These are phyloP conservation scores for Mortierella sp. DNA, from an alignment of 371 early-diverging fungal species.

Conservation along the genomic window DNA sequence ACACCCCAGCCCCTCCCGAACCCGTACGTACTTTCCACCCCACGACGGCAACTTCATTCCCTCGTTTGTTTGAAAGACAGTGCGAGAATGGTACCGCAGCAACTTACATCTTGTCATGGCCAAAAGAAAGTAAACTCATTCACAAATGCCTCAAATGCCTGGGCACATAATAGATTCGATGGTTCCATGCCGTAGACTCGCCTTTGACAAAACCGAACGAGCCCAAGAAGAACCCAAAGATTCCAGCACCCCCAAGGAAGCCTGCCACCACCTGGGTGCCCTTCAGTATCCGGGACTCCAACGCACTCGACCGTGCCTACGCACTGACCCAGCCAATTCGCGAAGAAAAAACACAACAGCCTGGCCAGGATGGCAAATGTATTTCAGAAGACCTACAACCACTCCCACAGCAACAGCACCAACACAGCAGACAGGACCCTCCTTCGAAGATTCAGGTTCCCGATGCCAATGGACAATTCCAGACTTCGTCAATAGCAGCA, in stretches of 20 bases:
- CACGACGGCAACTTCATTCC: neutral
- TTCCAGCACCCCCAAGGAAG: slow-evolving; percentile 30
- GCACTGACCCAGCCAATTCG: slow-evolving; percentile 31
- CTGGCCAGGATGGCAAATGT: neutral
- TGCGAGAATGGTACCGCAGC: neutral
- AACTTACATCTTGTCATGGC: neutral
- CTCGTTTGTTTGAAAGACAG: neutral
- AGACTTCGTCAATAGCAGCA: neutral
- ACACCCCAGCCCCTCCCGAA: slow-evolving; percentile 31
- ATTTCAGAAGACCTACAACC: neutral
- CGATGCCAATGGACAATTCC: neutral
- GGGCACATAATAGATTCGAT: slow-evolving; percentile 35
- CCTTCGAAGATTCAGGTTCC: slow-evolving; percentile 22
- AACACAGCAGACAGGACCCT: slow-evolving; percentile 9
- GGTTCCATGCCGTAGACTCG: slow-evolving; percentile 57
- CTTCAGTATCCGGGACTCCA: slow-evolving; percentile 71
- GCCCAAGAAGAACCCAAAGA: slow-evolving; percentile 36
- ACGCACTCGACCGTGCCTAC: slow-evolving; percentile 70
- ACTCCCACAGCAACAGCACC: neutral
- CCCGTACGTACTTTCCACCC: slow-evolving; percentile 34
- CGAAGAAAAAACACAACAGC: slow-evolving; percentile 19
- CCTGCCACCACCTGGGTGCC: slow-evolving; percentile 70
- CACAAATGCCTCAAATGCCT: neutral
- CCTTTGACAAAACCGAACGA: slow-evolving; percentile 51
- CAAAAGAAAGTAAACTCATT: neutral